These are phyloP conservation scores for Ilex aquifolium DNA, from an alignment of 257 asterid genomes.

Conservation along the genomic window DNA sequence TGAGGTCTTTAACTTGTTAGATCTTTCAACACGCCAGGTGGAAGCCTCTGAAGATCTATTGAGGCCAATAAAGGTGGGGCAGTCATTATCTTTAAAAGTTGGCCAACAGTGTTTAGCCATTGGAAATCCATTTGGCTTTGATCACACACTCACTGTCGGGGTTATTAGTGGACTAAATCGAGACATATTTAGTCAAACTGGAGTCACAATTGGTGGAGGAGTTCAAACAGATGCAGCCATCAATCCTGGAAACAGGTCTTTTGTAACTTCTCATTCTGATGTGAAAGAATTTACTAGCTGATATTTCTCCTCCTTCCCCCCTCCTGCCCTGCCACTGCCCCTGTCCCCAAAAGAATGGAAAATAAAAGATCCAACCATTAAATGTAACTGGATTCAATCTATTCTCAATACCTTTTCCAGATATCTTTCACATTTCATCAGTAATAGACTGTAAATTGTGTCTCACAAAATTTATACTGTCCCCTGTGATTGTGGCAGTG, in stretches of 20 bases:
- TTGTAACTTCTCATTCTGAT: too few species aligned
- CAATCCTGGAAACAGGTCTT: constrained; percentile 96
- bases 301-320: too few species aligned
- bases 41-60: constrained; percentile 75
- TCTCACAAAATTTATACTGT: not conserved
- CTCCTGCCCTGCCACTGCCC: too few species aligned
- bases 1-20: not conserved
- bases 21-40: constrained; percentile 37
- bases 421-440: too few species aligned
- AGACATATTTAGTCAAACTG: constrained; percentile 90
- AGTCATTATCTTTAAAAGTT: constrained; percentile 72
- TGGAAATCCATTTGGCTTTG: constrained; percentile 98
- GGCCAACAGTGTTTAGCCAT: constrained; percentile 96
- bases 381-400: not conserved
- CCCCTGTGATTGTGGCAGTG: constrained; percentile 42
- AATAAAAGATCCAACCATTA: too few species aligned
- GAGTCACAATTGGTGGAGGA: constrained; percentile 96
- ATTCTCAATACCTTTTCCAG: not conserved
- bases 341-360: too few species aligned
- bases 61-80: constrained; percentile 73
- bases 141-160: constrained; percentile 96
- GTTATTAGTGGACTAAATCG: constrained; percentile 91
- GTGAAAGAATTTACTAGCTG: too few species aligned
- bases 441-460: not conserved
- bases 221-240: constrained; percentile 98